These are phyloP conservation scores for Cladophialophora psammophila DNA, from an alignment of 2,329 filamentous ascomycete genomes.

Conservation along the genomic window DNA sequence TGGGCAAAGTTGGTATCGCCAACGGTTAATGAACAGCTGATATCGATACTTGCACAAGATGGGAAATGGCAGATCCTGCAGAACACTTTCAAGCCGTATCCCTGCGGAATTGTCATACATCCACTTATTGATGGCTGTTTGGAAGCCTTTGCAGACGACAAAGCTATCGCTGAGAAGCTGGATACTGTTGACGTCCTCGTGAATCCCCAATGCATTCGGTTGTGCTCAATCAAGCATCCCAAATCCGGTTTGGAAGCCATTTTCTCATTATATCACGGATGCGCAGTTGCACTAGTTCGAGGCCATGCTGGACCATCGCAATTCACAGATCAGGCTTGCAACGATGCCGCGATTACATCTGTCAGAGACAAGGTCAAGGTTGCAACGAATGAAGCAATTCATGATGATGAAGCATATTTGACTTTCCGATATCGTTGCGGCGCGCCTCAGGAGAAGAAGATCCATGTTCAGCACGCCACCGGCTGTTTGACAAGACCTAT, in stretches of 20 bases:
- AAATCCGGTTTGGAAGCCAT: slow-evolving; percentile 60
- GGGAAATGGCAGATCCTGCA: slow-evolving; percentile 58
- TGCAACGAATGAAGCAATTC: slow-evolving; percentile 49
- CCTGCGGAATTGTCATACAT: slow-evolving; percentile 65
- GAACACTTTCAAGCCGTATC: slow-evolving; percentile 65
- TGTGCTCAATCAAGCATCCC: slow-evolving; percentile 60
- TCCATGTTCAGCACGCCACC: slow-evolving; percentile 59
- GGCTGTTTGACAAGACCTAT: slow-evolving; percentile 59
- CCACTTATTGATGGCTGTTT: slow-evolving; percentile 62
- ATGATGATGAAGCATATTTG: slow-evolving; percentile 53
- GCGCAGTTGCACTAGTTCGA: slow-evolving; percentile 58
- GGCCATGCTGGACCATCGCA: slow-evolving; percentile 60
- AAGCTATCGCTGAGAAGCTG: slow-evolving; percentile 44
- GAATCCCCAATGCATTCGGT: slow-evolving; percentile 60
- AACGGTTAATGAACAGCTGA: slow-evolving; percentile 49
- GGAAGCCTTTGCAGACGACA: slow-evolving; percentile 48
- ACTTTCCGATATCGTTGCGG: slow-evolving; percentile 40
- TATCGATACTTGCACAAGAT: slow-evolving; percentile 15
- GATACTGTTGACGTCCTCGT: slow-evolving; percentile 53
- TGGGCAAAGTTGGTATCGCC: slow-evolving; percentile 60
- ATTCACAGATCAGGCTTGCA: slow-evolving; percentile 58
- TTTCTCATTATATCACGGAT: slow-evolving; percentile 64
- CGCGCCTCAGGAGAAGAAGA: slow-evolving; percentile 45
- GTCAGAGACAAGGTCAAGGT: slow-evolving; percentile 57
- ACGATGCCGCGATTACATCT: slow-evolving; percentile 48